Evolutionary conservation across 2,329 filamentous ascomycete species (phyloP).

Genomic region (Botrytis porri): DNA sequence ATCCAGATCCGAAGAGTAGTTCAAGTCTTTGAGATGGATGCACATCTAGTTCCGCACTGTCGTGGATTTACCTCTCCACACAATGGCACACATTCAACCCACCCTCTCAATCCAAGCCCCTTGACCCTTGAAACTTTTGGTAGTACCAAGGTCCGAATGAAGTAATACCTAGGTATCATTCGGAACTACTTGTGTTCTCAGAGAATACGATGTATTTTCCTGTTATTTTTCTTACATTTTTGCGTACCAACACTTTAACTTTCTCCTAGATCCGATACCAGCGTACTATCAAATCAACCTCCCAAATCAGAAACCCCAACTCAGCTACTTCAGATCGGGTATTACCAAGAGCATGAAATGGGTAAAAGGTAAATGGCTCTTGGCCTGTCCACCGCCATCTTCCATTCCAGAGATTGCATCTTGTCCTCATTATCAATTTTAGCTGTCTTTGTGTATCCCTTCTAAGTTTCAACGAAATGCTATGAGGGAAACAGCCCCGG

Average conservation of each 20-base stretch:
- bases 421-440: background rate
- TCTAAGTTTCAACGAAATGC: constrained; percentile 3
- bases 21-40: constrained; percentile 5
- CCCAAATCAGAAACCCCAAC: background rate
- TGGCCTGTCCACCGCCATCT: constrained; percentile 3
- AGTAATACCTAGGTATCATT: constrained; percentile 16
- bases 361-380: background rate
- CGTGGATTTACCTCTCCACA: constrained; percentile 16
- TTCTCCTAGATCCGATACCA: constrained; percentile 9
- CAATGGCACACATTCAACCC: constrained; percentile 2
- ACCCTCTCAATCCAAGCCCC: background rate
- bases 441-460: background rate
- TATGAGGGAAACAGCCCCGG: constrained; percentile 12
- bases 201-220: background rate
- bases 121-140: background rate
- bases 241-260: constrained; percentile 1
- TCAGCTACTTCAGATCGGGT: constrained; percentile 5
- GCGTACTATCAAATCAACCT: background rate
- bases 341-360: constrained; percentile 5
- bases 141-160: constrained; percentile 8
- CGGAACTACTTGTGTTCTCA: constrained; percentile 9
- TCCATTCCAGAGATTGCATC: background rate
- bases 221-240: background rate
- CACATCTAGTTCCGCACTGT: constrained; percentile 9
- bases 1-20: constrained; percentile 7